These are phyloP conservation scores for Lactarius tabidus DNA, from an alignment of 768 basidiomycete genomes.

Conservation along the genomic window DNA sequence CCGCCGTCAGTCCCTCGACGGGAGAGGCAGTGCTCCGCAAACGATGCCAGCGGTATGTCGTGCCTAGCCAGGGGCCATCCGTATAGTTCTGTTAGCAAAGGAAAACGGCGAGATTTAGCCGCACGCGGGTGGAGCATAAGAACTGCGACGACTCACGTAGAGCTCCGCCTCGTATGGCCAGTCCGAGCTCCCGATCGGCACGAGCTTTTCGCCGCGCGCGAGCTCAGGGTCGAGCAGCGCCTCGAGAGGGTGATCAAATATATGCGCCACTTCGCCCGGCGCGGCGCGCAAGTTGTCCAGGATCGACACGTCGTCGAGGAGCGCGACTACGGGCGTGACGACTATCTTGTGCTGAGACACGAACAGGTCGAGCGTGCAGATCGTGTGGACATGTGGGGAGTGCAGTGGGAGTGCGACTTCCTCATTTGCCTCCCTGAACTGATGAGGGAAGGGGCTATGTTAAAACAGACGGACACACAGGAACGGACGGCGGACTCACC, in stretches of 20 bases:
- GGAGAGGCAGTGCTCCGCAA: slow-evolving; percentile 75
- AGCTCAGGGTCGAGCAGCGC: slow-evolving; percentile 62
- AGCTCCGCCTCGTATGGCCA: slow-evolving; percentile 77
- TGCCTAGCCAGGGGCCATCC: slow-evolving; percentile 43
- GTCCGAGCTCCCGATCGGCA: slow-evolving; percentile 55
- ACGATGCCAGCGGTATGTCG: slow-evolving; percentile 76
- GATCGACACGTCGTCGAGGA: slow-evolving; percentile 53
- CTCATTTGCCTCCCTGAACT: slow-evolving; percentile 84
- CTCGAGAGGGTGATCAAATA: slow-evolving; percentile 77
- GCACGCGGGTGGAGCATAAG: neutral
- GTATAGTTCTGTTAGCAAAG: slow-evolving; percentile 46
- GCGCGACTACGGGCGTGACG: slow-evolving; percentile 75
- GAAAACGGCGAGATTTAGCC: neutral
- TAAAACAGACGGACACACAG: neutral
- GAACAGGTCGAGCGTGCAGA: slow-evolving; percentile 63
- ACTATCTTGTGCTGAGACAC: slow-evolving; percentile 63
- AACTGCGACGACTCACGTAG: slow-evolving; percentile 73
- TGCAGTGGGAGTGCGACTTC: slow-evolving; percentile 69
- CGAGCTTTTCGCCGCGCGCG: slow-evolving; percentile 46
- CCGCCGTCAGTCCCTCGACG: slow-evolving; percentile 79
- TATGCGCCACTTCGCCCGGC: slow-evolving; percentile 66
- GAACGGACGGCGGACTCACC: slow-evolving; percentile 44
- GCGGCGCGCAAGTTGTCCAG: slow-evolving; percentile 51
- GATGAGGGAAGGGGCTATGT: slow-evolving; percentile 1
- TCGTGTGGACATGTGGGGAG: slow-evolving; percentile 52